Base-by-base conservation (phyloP, 306 rosid genomes). In the Quercus suber region DNA sequence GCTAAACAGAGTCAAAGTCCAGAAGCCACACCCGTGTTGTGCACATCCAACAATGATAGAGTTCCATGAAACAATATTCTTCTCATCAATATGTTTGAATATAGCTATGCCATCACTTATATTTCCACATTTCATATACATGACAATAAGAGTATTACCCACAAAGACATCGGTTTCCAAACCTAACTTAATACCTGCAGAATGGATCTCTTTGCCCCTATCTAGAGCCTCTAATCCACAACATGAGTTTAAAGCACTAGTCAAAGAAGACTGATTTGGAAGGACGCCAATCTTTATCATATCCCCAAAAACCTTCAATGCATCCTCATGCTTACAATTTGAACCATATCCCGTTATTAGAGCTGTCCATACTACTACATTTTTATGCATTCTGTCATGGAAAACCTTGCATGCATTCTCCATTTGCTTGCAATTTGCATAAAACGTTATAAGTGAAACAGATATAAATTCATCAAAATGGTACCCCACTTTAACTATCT, bases 321-420 rank as follows among this genome's bases (percentile, higher is more conserved):
- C 96, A 19, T 81, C 86, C 37, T 25, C 76, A 60, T 85, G 91
- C 79, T 76, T 80, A 37, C 74, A 76, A 81, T 90, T 92, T 18
- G 73, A 88, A 76, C 92, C 89, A 82, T 72, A 92, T 76, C 97
- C 98, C 2, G 94, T 92, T 68, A 94, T 28, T 55, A 94, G 93
- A 73, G 97, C 96, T 1, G 96, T 90, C 96, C 98, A 94, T 3
- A 86, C 94, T 28, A 89, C 97, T 64, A 94, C 94, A 86, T 89
- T 92, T 74, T 84, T 88, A 59, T 64, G 69, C 82, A 73, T 20
- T 19, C 33, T 74, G 82, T 88, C 92, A 7, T 56, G 5, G 67
- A 94, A 94, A 81, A 87, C 78, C 73, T 43, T 70, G 27, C 52
- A 51, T 5, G 91, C 88, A 75, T 69, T 58, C 74, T 83, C 87